Base-by-base conservation (phyloP, 2,329 filamentous ascomycete species). In the Zymoseptoria brevis region DNA sequence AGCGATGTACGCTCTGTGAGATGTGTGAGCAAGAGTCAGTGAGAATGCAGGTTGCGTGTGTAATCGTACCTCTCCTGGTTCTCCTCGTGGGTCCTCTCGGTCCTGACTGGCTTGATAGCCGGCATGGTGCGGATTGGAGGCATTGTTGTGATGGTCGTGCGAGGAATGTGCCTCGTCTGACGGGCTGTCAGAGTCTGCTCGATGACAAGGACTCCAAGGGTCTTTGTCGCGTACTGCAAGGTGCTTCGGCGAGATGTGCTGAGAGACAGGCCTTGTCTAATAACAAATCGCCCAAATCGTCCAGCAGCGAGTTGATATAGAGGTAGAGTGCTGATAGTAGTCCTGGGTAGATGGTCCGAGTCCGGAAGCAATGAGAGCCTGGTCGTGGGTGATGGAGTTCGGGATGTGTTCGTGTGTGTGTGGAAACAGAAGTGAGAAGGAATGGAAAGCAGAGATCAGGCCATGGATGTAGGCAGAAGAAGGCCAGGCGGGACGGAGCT, bases 1-100 rank as follows among this genome's bases (percentile, higher is more conserved):
- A 11, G 92, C 92, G 66, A 96, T 94, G 72, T 95, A 96, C 21
- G 92, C 92, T 69, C 92, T 87, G 68, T 22, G 8, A 26, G 1
- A 11, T 19, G 61, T 19, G 35, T 63, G 54, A 66, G 57, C 45
- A 19, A 30, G 26, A 53, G 24, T 60, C n/a, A 55, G 26, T n/a
- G n/a, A 50, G 22, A 55, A 64, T 41, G 9, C 21, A 16, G 50
- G 45, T 56, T 26, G 60, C 52, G 51, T 19, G 51, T 19, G 24
- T 53, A 35, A 68, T 45, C 75, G 61, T 69, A 82, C 80, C 81
- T 82, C 74, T 93, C 89, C 70, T 90, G 87, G 67, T 93, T 92
- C 73, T 92, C 88, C 66, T 89, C 87, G 63, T 90, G 87, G 2
- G 87, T 89, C 50, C 88, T 79, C 73, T 90, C 87, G 2, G 86